Percentiles rank a stretch among this genome's conserved stretches.
phyloP scores from a whole-genome alignment of 1,284 basidiomycete species.

The Malassezia pachydermatis region DNA sequence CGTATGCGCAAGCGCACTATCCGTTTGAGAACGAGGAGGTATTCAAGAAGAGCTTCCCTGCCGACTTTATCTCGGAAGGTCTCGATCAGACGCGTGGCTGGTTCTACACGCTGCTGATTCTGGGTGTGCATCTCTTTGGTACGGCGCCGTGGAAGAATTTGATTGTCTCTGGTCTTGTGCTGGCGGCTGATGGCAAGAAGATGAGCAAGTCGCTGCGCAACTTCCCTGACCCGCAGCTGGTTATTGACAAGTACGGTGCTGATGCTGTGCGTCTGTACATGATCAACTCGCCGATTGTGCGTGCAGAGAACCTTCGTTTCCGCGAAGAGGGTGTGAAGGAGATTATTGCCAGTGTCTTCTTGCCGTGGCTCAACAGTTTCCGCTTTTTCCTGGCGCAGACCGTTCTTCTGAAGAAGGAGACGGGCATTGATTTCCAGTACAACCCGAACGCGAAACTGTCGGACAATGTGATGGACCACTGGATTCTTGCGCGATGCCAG shows the following conservation, averaged over 20 bases:
- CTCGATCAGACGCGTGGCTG: constrained; percentile 66
- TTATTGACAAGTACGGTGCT: constrained; percentile 86
- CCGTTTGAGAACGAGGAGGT: constrained; percentile 92
- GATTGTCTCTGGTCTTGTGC: constrained; percentile 87
- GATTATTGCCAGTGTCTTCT: constrained; percentile 82
- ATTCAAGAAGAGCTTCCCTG: constrained; percentile 72
- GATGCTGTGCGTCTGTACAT: constrained; percentile 96
- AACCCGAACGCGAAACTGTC: constrained; percentile 74
- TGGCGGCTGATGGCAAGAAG: constrained; percentile 97
- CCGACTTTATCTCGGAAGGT: constrained; percentile 96
- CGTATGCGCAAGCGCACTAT: constrained; percentile 93
- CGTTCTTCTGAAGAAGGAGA: constrained; percentile 72
- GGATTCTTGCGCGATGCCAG: constrained; percentile 95
- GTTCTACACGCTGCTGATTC: constrained; percentile 97
- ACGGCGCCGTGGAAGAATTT: constrained; percentile 96
- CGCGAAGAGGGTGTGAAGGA: constrained; percentile 95
- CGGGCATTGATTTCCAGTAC: constrained; percentile 71
- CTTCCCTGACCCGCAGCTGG: constrained; percentile 89
- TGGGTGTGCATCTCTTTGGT: constrained; percentile 87
- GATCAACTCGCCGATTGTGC: constrained; percentile 96
- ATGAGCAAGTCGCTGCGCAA: constrained; percentile 98
- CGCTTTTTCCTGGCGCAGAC: constrained; percentile 98
- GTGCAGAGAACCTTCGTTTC: constrained; percentile 95
- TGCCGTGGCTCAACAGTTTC: constrained; percentile 99
- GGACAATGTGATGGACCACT: constrained; percentile 93